Percentiles rank a stretch among this genome's conserved stretches.
phyloP scores from a whole-genome alignment of 306 rosid genomes.

The Mimosa bimucronata region DNA sequence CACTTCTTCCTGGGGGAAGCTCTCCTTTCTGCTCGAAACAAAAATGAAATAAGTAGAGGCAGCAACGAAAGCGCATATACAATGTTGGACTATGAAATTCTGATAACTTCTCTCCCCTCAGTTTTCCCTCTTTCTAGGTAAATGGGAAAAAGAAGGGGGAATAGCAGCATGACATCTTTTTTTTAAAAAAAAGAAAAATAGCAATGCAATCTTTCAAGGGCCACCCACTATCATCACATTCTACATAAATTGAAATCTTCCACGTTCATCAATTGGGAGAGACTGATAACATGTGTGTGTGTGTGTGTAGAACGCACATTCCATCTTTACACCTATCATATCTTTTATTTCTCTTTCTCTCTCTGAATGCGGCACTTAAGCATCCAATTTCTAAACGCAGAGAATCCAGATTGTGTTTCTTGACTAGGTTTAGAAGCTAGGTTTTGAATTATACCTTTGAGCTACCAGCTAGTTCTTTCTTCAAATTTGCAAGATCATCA shows the following conservation, averaged over 20 bases:
- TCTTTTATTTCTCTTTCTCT: neutral
- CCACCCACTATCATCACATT: neutral
- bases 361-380: neutral
- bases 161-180: neutral
- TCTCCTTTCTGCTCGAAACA: conserved; percentile 78
- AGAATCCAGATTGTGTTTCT: neutral
- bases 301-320: neutral
- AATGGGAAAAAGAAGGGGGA: neutral
- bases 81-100: conserved; percentile 19
- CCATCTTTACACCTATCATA: neutral
- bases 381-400: neutral
- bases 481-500: conserved; percentile 79
- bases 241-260: neutral
- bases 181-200: neutral
- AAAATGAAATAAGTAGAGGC: conserved; percentile 18
- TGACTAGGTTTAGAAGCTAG: conserved; percentile 3
- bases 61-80: neutral
- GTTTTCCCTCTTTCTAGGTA: too few relatives aligned
- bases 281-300: neutral
- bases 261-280: neutral
- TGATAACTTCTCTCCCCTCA: neutral
- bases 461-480: conserved; percentile 75
- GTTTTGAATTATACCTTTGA: conserved; percentile 60
- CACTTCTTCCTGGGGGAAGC: conserved; percentile 89
- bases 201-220: neutral